phyloP scores from a whole-genome alignment of 139 green algal species.

The Chlamydomonas asymmetrica region DNA sequence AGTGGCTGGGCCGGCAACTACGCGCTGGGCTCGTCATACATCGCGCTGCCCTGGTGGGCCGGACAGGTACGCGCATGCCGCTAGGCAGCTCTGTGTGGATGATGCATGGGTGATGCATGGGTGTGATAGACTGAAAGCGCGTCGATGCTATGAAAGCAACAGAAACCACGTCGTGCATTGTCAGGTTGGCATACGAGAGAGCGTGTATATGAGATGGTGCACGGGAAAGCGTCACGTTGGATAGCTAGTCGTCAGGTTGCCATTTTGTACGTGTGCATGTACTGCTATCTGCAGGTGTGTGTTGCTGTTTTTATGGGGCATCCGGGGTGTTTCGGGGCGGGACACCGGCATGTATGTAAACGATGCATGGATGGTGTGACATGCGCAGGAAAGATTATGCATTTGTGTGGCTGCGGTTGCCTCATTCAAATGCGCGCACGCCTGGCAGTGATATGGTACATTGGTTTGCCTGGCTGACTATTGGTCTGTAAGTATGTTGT shows the following conservation, averaged over 20 bases:
- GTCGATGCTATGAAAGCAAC: too few relatives aligned
- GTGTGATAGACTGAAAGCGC: not conserved
- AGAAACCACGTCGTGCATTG: too few relatives aligned
- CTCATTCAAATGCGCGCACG: not conserved
- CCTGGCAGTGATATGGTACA: not conserved
- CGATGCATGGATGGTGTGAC: too few relatives aligned
- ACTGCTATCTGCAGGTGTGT: slow-evolving; percentile 13
- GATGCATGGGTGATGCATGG: not conserved
- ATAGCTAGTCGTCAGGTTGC: too few relatives aligned
- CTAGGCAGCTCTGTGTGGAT: not conserved
- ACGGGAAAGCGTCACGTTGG: too few relatives aligned
- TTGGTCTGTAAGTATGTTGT: too few relatives aligned
- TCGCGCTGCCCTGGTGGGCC: slow-evolving; percentile 95
- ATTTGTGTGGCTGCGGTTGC: not conserved
- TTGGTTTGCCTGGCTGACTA: too few relatives aligned
- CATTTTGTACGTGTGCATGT: slow-evolving; percentile 7
- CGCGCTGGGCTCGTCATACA: slow-evolving; percentile 94
- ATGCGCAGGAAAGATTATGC: not conserved
- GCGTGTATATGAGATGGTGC: not conserved
- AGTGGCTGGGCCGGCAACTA: slow-evolving; percentile 95
- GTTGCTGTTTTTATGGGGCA: slow-evolving; percentile 1
- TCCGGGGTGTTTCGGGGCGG: too few relatives aligned
- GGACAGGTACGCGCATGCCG: slow-evolving; percentile 81
- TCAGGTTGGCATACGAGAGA: not conserved
- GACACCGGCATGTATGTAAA: too few relatives aligned